Conservation (phyloP, 225 moss, liverwort and hornwort species). For the Straminergon stramineum region DNA sequence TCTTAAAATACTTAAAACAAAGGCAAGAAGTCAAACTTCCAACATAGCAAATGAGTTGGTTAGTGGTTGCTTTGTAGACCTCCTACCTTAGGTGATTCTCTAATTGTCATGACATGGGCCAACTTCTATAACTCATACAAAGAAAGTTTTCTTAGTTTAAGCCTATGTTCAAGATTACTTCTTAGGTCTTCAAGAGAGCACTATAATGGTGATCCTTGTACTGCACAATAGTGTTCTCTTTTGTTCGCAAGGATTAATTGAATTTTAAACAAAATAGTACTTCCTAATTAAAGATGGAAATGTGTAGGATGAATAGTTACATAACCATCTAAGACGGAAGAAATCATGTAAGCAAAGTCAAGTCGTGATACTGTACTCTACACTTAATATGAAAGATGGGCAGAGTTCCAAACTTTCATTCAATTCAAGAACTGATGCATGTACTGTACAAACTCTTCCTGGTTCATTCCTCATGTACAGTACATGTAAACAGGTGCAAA, state of each 20-base stretch:
- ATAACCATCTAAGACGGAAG: background rate
- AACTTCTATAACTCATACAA: no score
- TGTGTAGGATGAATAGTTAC: background rate
- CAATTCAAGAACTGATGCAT: background rate
- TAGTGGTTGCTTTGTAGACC: background rate
- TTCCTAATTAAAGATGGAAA: background rate
- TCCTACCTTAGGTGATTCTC: no score
- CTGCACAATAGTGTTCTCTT: background rate
- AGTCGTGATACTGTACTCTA: background rate
- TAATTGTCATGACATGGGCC: rapidly evolving
- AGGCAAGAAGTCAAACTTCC: background rate
- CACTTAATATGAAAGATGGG: background rate
- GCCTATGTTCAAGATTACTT: no score
- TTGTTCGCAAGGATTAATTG: background rate
- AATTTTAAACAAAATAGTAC: background rate
- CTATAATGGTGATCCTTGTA: background rate
- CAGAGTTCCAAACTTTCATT: background rate
- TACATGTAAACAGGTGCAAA: background rate
- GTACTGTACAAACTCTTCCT: background rate
- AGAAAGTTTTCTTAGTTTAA: background rate
- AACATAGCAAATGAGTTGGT: background rate
- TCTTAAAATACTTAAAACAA: no score
- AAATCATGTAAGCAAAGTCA: background rate
- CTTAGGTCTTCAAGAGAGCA: background rate
- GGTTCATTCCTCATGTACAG: background rate